Conservation (phyloP, 371 early-diverging fungal species). For the Blakeslea trispora region DNA sequence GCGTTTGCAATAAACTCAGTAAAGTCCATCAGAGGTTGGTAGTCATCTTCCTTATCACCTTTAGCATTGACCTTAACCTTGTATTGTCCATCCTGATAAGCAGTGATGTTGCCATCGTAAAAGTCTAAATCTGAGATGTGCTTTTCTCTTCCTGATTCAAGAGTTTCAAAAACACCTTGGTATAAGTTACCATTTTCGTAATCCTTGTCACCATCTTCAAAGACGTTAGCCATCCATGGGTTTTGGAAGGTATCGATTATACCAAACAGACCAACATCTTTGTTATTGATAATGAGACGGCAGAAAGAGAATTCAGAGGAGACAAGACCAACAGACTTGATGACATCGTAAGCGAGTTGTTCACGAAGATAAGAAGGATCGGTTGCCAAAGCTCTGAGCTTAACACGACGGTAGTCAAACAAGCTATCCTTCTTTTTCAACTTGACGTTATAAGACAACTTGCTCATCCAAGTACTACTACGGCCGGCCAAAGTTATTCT, state of each 20-base stretch:
- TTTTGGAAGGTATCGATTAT: slow-evolving; percentile 36
- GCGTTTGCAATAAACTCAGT: slow-evolving; percentile 35
- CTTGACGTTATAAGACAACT: slow-evolving; percentile 30
- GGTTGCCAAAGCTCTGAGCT: slow-evolving; percentile 32
- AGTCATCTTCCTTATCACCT: slow-evolving; percentile 14
- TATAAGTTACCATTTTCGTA: slow-evolving; percentile 40
- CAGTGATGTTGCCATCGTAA: slow-evolving; percentile 16
- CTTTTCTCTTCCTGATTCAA: neutral
- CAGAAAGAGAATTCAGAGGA: slow-evolving; percentile 27
- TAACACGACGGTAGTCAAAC: slow-evolving; percentile 31
- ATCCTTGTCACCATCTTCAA: slow-evolving; percentile 28
- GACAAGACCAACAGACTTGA: slow-evolving; percentile 29
- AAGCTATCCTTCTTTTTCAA: slow-evolving; percentile 21
- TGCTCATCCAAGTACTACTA: slow-evolving; percentile 28
- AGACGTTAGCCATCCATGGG: slow-evolving; percentile 41
- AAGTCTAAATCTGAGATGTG: slow-evolving; percentile 21
- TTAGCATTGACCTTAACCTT: slow-evolving; percentile 28
- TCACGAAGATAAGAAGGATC: slow-evolving; percentile 48
- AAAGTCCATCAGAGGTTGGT: slow-evolving; percentile 27
- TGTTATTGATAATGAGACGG: slow-evolving; percentile 38
- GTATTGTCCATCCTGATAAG: slow-evolving; percentile 31
- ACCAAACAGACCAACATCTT: slow-evolving; percentile 39
- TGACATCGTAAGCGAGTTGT: slow-evolving; percentile 26
- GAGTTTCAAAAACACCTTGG: slow-evolving; percentile 23
- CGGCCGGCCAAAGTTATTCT: slow-evolving; percentile 31